Evolutionary conservation across 1,284 basidiomycete genomes (phyloP).

Genomic region (Ceratobasidium sp.): DNA sequence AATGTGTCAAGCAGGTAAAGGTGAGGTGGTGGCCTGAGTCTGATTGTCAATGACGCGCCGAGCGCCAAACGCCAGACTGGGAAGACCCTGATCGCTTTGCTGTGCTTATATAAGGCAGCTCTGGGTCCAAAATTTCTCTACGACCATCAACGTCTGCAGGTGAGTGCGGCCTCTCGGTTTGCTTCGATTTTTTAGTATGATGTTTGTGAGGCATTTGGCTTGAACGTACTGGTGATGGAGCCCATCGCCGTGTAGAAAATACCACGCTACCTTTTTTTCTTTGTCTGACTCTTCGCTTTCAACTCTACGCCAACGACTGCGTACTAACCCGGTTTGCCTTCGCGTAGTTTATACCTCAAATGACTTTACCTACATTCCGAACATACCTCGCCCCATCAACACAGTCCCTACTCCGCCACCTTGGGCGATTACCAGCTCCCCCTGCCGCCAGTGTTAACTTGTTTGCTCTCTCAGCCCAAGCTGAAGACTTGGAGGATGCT

Average conservation of each 20-base stretch:
- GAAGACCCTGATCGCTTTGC: conserved; percentile 13
- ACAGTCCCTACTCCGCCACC: conserved; percentile 30
- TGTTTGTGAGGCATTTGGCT: conserved; percentile 43
- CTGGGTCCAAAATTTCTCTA: conserved; percentile 18
- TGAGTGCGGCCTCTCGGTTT: conserved; percentile 1
- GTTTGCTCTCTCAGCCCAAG: conserved; percentile 31
- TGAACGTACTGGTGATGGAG: conserved; percentile 42
- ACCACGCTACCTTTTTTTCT: conserved; percentile 39
- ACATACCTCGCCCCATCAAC: conserved; percentile 39
- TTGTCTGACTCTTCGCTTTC: conserved; percentile 19
- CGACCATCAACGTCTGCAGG: neutral
- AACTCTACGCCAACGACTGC: neutral
- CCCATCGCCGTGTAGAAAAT: conserved; percentile 44
- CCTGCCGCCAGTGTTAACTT: conserved; percentile 21
- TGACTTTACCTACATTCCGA: conserved; percentile 16
- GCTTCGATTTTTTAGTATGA: conserved; percentile 12
- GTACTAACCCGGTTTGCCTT: neutral
- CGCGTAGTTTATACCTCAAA: neutral
- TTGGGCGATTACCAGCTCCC: conserved; percentile 3
- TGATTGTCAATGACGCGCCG: too few species aligned
- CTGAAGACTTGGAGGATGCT: conserved; percentile 8
- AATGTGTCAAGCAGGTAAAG: neutral
- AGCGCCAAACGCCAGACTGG: neutral
- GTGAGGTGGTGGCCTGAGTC: neutral
- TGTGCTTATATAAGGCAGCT: conserved; percentile 1